Conservation (phyloP, 169 alveolate genomes). For the Plasmodium gallinaceum region DNA sequence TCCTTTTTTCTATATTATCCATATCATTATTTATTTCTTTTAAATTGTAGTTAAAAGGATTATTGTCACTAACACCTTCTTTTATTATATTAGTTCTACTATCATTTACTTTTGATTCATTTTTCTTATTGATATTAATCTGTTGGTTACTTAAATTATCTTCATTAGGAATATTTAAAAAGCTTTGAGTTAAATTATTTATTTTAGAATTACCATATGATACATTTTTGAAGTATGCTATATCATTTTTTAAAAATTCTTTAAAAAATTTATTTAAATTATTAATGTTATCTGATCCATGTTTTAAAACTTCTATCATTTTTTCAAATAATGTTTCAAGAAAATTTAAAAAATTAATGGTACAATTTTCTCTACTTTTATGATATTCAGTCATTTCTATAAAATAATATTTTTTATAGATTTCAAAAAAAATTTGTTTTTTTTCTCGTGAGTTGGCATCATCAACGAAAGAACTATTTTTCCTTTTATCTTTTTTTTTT, state of each 20-base stretch:
- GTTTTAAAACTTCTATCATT: constrained; percentile 52
- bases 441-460: constrained; percentile 19
- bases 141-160: neutral
- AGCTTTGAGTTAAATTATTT: constrained; percentile 47
- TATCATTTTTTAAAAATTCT: constrained; percentile 65
- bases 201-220: constrained; percentile 13
- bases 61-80: neutral
- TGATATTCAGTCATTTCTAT: constrained; percentile 78
- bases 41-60: neutral
- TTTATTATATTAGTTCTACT: too few species aligned
- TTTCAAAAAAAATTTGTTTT: constrained; percentile 59
- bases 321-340: constrained; percentile 55
- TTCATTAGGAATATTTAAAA: constrained; percentile 31
- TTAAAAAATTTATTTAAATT: constrained; percentile 58
- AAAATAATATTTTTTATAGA: constrained; percentile 71
- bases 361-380: constrained; percentile 65
- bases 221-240: constrained; percentile 17
- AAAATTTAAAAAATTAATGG: constrained; percentile 58
- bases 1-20: neutral
- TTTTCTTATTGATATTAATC: neutral
- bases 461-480: constrained; percentile 5
- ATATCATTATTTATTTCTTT: neutral
- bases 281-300: constrained; percentile 47
- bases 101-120: neutral
- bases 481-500: neutral